Base-by-base conservation (phyloP, 1,139 yeast genomes). In the Pichia sp. region DNA sequence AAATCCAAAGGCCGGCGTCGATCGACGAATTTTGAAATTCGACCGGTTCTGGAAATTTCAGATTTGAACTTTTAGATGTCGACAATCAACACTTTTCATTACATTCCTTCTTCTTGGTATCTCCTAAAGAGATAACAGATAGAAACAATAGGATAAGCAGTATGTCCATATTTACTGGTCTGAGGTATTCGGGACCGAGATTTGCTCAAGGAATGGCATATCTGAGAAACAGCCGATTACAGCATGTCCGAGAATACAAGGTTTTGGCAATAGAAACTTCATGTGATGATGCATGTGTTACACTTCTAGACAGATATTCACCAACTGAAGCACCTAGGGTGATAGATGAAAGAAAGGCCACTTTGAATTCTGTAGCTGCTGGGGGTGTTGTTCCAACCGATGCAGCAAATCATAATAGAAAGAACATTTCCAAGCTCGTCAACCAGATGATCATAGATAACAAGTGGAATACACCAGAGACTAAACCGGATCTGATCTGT, bases 201-300 rank as follows among this genome's bases (percentile, higher is more conserved):
- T 28, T 10, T 28, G 14, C 31, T 12, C 31, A 28, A 4, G 14
- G 11, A 24, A 10, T 12, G 12, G 14, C 10, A 10, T 28, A 28
- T 28, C 5, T 28, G 31, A 3, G 14, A 28, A 28, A 28, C 7
- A 24, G 10, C 10, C 10, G 9, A 24, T 24, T 24, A 8, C 9
- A 21, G 18, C 19, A 37, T 15, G 9, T 37, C 9, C 28, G 31
- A 19, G 14, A 20, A 4, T 90, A 89, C 65, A 75, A 74, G 42
- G 94, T 90, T 0, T 69, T 93, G 22, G 94, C 97, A 0, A 79
- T 93, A 17, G 99, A 93, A 61, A 82, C 96, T 0, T 89, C 97
- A 0, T 94, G 99, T 62, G 99, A 93, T 62, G 99, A 93, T 64
- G 79, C 96, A 0, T 90, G 97, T 56, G 90, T 90, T 2, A 87